Percentiles rank a stretch among this genome's conserved stretches.
phyloP scores from a whole-genome alignment of 1,284 basidiomycete species.

The Rhizoctonia solani region DNA sequence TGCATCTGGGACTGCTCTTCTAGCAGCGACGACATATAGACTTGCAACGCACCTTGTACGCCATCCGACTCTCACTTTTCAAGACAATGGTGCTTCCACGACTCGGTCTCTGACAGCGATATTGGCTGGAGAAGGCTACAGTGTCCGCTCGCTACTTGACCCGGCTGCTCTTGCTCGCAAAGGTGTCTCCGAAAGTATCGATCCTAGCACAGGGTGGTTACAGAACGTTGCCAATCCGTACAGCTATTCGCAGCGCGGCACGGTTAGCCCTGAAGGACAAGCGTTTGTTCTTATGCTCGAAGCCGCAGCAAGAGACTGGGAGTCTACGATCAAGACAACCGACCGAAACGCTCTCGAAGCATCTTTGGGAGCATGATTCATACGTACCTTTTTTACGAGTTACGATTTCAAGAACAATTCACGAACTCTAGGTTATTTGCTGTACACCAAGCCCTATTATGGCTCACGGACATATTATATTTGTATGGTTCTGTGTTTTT shows the following conservation, averaged over 20 bases:
- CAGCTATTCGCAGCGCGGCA: slow-evolving; percentile 34
- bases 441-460: not conserved
- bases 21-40: slow-evolving; percentile 38
- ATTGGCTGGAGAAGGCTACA: slow-evolving; percentile 19
- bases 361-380: slow-evolving; percentile 4
- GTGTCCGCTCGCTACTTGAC: slow-evolving; percentile 15
- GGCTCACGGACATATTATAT: slow-evolving; percentile 4
- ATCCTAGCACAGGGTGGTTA: slow-evolving; percentile 35
- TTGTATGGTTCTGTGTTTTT: slow-evolving; percentile 6
- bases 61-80: slow-evolving; percentile 7
- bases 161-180: slow-evolving; percentile 5
- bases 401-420: slow-evolving; percentile 17
- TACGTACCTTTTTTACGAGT: not conserved
- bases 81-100: not conserved
- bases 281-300: slow-evolving; percentile 39
- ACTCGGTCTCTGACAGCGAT: slow-evolving; percentile 10
- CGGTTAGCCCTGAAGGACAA: slow-evolving; percentile 39
- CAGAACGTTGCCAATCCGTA: slow-evolving; percentile 37
- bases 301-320: slow-evolving; percentile 38
- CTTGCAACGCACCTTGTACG: slow-evolving; percentile 28
- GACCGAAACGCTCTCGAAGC: slow-evolving; percentile 6
- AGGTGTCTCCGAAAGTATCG: slow-evolving; percentile 8
- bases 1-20: slow-evolving; percentile 31
- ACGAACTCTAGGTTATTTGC: not conserved
- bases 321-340: slow-evolving; percentile 10